Conservation (phyloP, 495 filamentous ascomycete genomes). For the Tuber brumale region DNA sequence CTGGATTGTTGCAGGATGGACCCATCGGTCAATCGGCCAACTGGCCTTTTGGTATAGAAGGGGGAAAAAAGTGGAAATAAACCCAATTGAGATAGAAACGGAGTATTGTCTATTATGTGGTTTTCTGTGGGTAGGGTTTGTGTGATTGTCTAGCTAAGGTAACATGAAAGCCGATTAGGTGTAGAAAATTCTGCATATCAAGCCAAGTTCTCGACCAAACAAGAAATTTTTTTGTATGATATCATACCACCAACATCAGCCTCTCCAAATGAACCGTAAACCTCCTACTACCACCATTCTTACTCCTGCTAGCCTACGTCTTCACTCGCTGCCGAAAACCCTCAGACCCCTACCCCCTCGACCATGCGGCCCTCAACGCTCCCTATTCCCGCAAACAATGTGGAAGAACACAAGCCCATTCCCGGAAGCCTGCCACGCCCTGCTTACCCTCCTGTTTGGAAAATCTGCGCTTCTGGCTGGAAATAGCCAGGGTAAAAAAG, state of each 20-base stretch:
- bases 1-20: too few relatives aligned
- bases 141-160: too few relatives aligned
- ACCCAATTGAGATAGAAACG: too few relatives aligned
- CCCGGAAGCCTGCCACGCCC: constrained; percentile 45
- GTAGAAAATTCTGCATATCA: too few relatives aligned
- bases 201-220: too few relatives aligned
- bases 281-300: neutral
- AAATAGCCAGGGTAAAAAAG: constrained; percentile 15
- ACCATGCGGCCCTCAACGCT: constrained; percentile 44
- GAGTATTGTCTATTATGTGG: too few relatives aligned
- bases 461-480: constrained; percentile 41
- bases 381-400: constrained; percentile 42
- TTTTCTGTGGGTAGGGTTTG: too few relatives aligned
- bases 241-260: neutral
- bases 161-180: too few relatives aligned
- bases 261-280: neutral
- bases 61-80: too few relatives aligned
- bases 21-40: too few relatives aligned
- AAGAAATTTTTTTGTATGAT: too few relatives aligned
- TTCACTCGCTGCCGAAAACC: neutral
- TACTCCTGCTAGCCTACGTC: neutral
- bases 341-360: constrained; percentile 39
- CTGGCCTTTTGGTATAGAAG: too few relatives aligned
- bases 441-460: constrained; percentile 46
- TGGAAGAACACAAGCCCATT: constrained; percentile 44